Base-by-base conservation (phyloP, 2,329 filamentous ascomycete genomes). In the Fusarium siculi region DNA sequence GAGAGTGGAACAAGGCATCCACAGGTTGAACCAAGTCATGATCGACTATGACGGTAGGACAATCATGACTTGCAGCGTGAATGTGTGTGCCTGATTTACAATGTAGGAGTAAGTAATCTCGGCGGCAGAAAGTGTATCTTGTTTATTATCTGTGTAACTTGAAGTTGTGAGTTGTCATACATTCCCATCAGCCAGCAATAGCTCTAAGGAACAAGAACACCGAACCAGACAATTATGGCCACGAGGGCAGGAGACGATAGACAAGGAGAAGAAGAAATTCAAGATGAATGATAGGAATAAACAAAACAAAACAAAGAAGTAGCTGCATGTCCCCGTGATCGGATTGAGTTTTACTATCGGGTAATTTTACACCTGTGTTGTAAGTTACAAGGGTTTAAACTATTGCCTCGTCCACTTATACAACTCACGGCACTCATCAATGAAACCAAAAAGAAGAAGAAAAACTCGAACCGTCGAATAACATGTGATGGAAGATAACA, bases 161-260 rank as follows among this genome's bases (percentile, higher is more conserved):
- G 67, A 42, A 42, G 50, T 52, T 59, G 25, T 78, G 77, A 77
- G 77, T 78, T 78, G 77, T 78, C 77, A 76, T 78, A 76, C 77
- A 78, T 78, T 68, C 50, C 53, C 71, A 61, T 46, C 61, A 60
- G 63, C 58, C 59, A 68, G 67, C 44, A 47, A 28, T 21, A 23
- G 14, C n/a, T 42, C 1, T 15, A 46, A 21, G 19, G 19, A 18
- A 28, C 18, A 28, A 15, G 63, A 43, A 66, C 63, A 54, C 37
- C 52, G 63, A 58, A 60, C 71, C 74, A 76, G 46, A 59, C 73
- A 75, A 73, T 63, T 50, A 36, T 58, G 58, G 64, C 70, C 74
- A 77, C 73, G 73, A 72, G 61, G 58, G 59, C 50, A 65, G 69
- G 58, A 60, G 28, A 34, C 21, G 14, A n/a, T 40, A 52, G 30